Conservation (phyloP, 257 asterid species). For the Salvia splendens region DNA sequence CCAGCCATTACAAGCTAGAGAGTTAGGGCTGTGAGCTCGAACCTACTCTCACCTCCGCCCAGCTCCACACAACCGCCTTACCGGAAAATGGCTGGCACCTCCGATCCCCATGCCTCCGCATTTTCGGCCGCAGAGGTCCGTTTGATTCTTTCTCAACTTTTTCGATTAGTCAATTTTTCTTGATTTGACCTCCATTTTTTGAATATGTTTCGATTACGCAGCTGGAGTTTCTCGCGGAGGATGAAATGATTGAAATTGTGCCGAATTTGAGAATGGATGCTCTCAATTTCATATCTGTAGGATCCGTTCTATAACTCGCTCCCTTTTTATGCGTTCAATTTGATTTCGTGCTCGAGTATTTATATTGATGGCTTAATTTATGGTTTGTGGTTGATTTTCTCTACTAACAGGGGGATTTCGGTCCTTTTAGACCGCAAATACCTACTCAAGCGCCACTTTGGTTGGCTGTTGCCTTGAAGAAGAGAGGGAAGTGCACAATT, state of each 20-base stretch:
- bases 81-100: conserved; percentile 54
- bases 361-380: not conserved
- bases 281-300: conserved; percentile 81
- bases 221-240: conserved; percentile 98
- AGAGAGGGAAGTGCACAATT: conserved; percentile 90
- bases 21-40: conserved; percentile 34
- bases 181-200: conserved; percentile 8
- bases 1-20: conserved; percentile 33
- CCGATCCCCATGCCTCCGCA: conserved; percentile 56
- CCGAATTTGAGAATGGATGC: conserved; percentile 84
- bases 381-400: conserved; percentile 19
- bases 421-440: conserved; percentile 78
- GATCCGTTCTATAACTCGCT: not conserved
- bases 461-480: conserved; percentile 94
- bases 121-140: conserved; percentile 86
- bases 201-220: conserved; percentile 33
- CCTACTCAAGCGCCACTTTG: conserved; percentile 81
- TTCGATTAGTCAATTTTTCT: not conserved
- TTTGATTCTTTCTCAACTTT: not conserved
- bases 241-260: conserved; percentile 73
- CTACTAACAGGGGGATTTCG: conserved; percentile 75
- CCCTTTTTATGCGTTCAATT: not conserved
- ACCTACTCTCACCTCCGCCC: conserved; percentile 19
- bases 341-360: not conserved
- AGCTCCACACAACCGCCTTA: not conserved